Conservation (phyloP, 305 asterid genomes). For the Vinca major region DNA sequence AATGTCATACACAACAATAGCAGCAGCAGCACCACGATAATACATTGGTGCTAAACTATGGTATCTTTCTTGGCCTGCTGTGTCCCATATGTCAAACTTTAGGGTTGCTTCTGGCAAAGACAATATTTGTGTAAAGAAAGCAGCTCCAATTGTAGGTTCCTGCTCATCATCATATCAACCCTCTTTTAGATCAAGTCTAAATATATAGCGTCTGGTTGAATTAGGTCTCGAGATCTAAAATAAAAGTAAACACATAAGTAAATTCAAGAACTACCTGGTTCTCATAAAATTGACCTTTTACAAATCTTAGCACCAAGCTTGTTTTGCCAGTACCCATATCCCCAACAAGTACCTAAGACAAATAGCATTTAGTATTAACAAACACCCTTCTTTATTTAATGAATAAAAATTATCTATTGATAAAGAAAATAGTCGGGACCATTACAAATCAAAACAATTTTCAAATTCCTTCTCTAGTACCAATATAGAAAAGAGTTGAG, state of each 20-base stretch:
- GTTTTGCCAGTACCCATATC: slow-evolving; percentile 39
- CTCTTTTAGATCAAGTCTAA: no score
- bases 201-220: no score
- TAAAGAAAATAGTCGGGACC: no score
- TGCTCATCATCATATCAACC: not conserved
- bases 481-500: no score
- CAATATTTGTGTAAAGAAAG: slow-evolving; percentile 29
- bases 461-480: no score
- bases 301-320: slow-evolving; percentile 30
- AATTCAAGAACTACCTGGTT: slow-evolving; percentile 15
- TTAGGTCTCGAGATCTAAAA: no score
- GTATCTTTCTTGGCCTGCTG: slow-evolving; percentile 35
- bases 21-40: slow-evolving; percentile 33
- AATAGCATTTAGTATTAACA: not conserved
- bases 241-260: not conserved
- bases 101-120: slow-evolving; percentile 23
- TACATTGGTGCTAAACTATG: slow-evolving; percentile 36
- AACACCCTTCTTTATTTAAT: no score
- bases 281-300: slow-evolving; percentile 30
- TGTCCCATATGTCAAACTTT: slow-evolving; percentile 35
- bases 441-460: no score
- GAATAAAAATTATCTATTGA: no score
- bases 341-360: slow-evolving; percentile 27
- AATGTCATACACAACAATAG: slow-evolving; percentile 25
- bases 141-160: slow-evolving; percentile 37